Base-by-base conservation (phyloP, 768 basidiomycete species). In the Panus rudis region DNA sequence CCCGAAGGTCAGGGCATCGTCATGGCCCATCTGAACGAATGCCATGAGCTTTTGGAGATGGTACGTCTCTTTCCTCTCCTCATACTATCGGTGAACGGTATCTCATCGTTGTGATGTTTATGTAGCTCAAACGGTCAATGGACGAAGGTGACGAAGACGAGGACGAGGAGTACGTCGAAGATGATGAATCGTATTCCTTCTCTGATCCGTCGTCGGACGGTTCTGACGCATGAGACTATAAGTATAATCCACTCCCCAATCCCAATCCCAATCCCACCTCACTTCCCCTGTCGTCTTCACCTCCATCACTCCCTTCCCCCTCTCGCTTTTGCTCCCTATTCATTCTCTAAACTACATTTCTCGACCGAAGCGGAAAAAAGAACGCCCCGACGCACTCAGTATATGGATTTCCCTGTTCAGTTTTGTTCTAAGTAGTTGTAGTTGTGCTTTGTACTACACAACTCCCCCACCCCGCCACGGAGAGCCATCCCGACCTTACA, bases 1-100 rank as follows among this genome's bases (percentile, higher is more conserved):
- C 94, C 94, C 1, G 94, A 98, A 61, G 94, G 94, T 2, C 94
- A 98, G 60, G 94, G 90, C 12, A 91, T 94, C 53, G 75, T 98
- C 41, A 92, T 92, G 73, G 93, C 94, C 3, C 92, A 97, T 62
- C 67, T 98, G 39, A 92, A 85, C 50, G 94, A 98, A 63, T 94
- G 92, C 46, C 94, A 98, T 56, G 94, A 97, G 61, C 67, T 97
- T 43, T 70, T 97, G 11, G 92, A 92, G 66, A 94, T 97, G 92
- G 88, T 88, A 51, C 30, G 75, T 58, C 28, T 22, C 22, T 27
- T 31, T 41, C 37, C 25, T 4, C 32, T 32, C 20, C 24, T 16
- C 7, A 11, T 22, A 8, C 25, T 39, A 7, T 19, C n/a, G n/a
- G n/a, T n/a, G n/a, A 19, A 24, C 40, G 6, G 26, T 6, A 24